Evolutionary conservation across 1,284 basidiomycete genomes (phyloP).

Genomic region (Singerocomus rubriflavus): DNA sequence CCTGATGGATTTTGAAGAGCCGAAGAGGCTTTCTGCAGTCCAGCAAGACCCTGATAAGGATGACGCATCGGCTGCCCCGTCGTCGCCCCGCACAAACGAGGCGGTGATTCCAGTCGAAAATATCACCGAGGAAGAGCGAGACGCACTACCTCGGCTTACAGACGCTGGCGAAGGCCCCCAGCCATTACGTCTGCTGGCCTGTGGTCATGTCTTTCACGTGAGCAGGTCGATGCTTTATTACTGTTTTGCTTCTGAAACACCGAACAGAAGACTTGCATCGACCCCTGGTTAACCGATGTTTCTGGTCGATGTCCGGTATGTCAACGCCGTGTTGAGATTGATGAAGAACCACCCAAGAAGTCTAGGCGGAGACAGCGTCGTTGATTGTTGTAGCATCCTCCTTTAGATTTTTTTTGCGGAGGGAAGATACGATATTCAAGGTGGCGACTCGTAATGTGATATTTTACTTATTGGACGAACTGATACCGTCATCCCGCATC

Average conservation of each 20-base stretch:
- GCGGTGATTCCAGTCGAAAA: constrained; percentile 37
- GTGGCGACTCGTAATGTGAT: constrained; percentile 32
- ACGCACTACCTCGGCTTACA: constrained; percentile 46
- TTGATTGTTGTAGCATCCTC: constrained; percentile 14
- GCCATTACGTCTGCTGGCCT: constrained; percentile 66
- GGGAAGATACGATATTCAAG: constrained; percentile 30
- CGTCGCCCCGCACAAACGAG: constrained; percentile 15
- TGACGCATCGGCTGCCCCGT: constrained; percentile 5
- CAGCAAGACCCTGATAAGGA: constrained; percentile 23
- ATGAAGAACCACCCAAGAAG: constrained; percentile 34
- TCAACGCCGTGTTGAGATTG: constrained; percentile 56
- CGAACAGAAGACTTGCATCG: constrained; percentile 69
- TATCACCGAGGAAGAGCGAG: constrained; percentile 40
- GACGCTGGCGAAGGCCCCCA: constrained; percentile 73
- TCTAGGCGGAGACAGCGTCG: constrained; percentile 27
- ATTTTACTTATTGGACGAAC: constrained; percentile 32
- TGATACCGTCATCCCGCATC: constrained; percentile 20
- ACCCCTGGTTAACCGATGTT: constrained; percentile 74
- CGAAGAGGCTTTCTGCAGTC: constrained; percentile 42
- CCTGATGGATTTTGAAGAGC: constrained; percentile 77
- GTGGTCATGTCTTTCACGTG: constrained; percentile 83
- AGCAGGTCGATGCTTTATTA: constrained; percentile 28
- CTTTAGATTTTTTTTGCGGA: constrained; percentile 6
- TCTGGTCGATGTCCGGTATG: constrained; percentile 79
- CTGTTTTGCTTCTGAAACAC: constrained; percentile 6